Conservation (phyloP, 192 early-diverging fungal species). For the Kickxella alabastrina region DNA sequence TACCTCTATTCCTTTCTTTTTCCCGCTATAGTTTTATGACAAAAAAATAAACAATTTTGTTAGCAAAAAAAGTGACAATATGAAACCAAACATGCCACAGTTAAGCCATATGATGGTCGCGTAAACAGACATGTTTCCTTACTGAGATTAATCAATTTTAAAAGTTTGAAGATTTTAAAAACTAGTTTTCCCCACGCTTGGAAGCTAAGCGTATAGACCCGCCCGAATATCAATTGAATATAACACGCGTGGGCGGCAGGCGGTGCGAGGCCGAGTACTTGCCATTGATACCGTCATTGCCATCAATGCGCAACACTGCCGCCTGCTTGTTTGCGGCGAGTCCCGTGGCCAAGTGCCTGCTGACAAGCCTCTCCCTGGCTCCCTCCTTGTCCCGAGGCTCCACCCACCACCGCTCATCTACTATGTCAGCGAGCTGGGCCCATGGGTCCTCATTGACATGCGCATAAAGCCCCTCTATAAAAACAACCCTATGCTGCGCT, state of each 20-base stretch:
- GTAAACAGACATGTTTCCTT: too few species aligned
- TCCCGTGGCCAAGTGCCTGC: not conserved
- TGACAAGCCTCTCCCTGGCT: not conserved
- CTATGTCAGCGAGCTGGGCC: not conserved
- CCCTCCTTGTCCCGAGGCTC: not conserved
- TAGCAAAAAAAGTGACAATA: too few species aligned
- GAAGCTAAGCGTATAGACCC: too few species aligned
- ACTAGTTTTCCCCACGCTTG: too few species aligned
- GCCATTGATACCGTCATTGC: not conserved
- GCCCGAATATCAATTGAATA: not conserved
- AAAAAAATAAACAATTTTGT: too few species aligned
- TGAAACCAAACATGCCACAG: too few species aligned
- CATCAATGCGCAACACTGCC: not conserved
- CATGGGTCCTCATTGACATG: slow-evolving; percentile 4
- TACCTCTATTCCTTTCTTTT: too few species aligned
- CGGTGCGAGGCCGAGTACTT: not conserved
- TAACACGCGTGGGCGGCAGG: not conserved
- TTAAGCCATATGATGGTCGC: too few species aligned
- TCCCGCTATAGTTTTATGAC: too few species aligned
- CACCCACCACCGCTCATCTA: slow-evolving; percentile 5
- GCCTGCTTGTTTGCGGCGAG: not conserved
- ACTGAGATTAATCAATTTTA: too few species aligned
- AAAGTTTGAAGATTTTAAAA: too few species aligned
- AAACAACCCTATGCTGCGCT: slow-evolving; percentile 1
- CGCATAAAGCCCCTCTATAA: slow-evolving; percentile 5